Evolutionary conservation across 2,329 filamentous ascomycete genomes (phyloP).

Genomic region (Aspergillus ibericus): DNA sequence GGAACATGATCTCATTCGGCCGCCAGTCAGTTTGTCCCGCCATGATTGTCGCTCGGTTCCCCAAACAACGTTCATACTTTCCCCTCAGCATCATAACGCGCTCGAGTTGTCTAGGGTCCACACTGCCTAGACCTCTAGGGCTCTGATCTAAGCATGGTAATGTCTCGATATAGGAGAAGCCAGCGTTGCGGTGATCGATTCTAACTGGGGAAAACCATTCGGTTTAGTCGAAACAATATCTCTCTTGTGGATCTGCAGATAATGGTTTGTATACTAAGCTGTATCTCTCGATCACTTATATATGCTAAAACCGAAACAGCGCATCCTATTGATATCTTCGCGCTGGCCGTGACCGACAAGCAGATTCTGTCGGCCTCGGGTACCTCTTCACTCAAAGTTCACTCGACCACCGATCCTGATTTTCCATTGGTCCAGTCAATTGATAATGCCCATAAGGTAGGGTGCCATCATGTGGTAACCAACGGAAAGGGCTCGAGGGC

Average conservation of each 20-base stretch:
- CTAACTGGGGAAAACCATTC: slow-evolving; percentile 9
- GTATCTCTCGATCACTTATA: slow-evolving; percentile 8
- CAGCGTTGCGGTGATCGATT: not conserved
- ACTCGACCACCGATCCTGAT: slow-evolving; percentile 69
- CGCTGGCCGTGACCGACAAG: slow-evolving; percentile 71
- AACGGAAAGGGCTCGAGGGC: slow-evolving; percentile 68
- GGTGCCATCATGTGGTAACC: slow-evolving; percentile 85
- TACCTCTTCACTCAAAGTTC: slow-evolving; percentile 75
- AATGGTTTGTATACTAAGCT: slow-evolving; percentile 60
- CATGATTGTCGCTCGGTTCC: not conserved
- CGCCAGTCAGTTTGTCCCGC: not conserved
- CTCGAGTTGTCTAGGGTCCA: not conserved
- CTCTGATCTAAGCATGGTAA: not conserved
- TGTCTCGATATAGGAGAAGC: not conserved
- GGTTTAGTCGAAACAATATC: slow-evolving; percentile 90
- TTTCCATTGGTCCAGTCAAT: slow-evolving; percentile 81
- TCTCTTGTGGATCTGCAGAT: slow-evolving; percentile 87
- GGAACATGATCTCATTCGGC: slow-evolving; percentile 5
- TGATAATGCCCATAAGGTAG: slow-evolving; percentile 76
- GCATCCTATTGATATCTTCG: slow-evolving; percentile 81
- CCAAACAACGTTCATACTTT: not conserved
- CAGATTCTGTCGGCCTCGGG: slow-evolving; percentile 82
- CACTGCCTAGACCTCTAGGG: not conserved
- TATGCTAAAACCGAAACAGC: slow-evolving; percentile 52
- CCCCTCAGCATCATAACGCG: not conserved